phyloP scores from a whole-genome alignment of 495 filamentous ascomycete species.

The Chlorociboria aeruginascens region DNA sequence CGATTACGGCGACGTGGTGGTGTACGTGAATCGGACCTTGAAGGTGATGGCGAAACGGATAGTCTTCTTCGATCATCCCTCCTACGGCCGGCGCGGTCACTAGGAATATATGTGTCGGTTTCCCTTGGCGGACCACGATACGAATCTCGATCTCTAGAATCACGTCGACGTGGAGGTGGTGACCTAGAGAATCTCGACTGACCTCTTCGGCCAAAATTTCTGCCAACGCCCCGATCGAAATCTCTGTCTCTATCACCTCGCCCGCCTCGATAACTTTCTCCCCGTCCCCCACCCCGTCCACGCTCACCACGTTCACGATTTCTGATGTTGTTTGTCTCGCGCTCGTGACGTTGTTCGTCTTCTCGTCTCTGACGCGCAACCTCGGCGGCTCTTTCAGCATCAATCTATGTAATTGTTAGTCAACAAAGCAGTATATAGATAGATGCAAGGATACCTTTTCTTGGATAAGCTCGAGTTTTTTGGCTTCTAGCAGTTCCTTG shows the following conservation, averaged over 20 bases:
- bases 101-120: conserved; percentile 39
- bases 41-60: conserved; percentile 5
- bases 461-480: conserved; percentile 87
- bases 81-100: conserved; percentile 27
- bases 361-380: conserved; percentile 51
- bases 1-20: conserved; percentile 29
- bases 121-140: conserved; percentile 35
- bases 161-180: conserved; percentile 43
- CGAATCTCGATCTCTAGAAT: conserved; percentile 32
- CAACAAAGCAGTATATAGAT: not conserved
- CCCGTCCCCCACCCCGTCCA: conserved; percentile 43
- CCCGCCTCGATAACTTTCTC: conserved; percentile 32
- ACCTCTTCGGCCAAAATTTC: conserved; percentile 31
- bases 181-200: conserved; percentile 46
- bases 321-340: conserved; percentile 53
- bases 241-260: conserved; percentile 27
- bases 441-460: conserved; percentile 57
- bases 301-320: conserved; percentile 66
- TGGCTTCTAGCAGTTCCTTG: conserved; percentile 87
- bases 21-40: conserved; percentile 22
- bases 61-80: conserved; percentile 21
- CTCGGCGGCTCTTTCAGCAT: conserved; percentile 73
- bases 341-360: conserved; percentile 40
- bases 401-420: conserved; percentile 41
- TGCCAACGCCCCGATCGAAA: conserved; percentile 12